Evolutionary conservation across 768 basidiomycete species (phyloP).

Genomic region (Coprinellus micaceus): DNA sequence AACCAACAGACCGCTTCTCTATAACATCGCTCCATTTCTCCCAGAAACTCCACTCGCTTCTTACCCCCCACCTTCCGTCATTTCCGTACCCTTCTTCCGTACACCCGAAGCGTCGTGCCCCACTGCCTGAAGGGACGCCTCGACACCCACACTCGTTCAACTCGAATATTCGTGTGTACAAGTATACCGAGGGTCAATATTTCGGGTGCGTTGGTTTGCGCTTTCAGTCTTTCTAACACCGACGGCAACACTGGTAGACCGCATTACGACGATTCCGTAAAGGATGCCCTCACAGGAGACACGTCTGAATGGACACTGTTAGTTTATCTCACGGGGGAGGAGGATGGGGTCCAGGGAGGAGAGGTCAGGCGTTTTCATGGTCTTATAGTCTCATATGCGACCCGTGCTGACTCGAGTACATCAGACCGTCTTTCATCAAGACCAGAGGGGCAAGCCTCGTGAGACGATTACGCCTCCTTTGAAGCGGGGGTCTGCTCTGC

Average conservation of each 20-base stretch:
- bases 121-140: constrained; percentile 15
- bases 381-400: background rate
- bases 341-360: constrained; percentile 73
- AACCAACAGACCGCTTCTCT: constrained; percentile 54
- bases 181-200: constrained; percentile 58
- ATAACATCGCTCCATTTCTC: constrained; percentile 59
- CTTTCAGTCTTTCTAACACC: background rate
- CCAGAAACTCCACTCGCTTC: constrained; percentile 40
- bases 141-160: constrained; percentile 58
- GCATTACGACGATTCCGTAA: constrained; percentile 73
- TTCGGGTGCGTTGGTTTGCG: constrained; percentile 45
- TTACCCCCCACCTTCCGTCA: constrained; percentile 56
- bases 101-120: constrained; percentile 24
- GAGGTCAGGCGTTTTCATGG: constrained; percentile 37
- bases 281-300: constrained; percentile 53
- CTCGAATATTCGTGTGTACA: constrained; percentile 72
- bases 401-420: background rate
- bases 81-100: constrained; percentile 44
- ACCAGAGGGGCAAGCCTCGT: constrained; percentile 44
- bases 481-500: constrained; percentile 58
- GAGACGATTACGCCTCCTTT: constrained; percentile 51
- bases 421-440: constrained; percentile 70
- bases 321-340: constrained; percentile 65
- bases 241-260: constrained; percentile 29
- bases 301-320: constrained; percentile 78